Evolutionary conservation across 1,284 basidiomycete genomes (phyloP).

Genomic region (Megacollybia platyphylla): DNA sequence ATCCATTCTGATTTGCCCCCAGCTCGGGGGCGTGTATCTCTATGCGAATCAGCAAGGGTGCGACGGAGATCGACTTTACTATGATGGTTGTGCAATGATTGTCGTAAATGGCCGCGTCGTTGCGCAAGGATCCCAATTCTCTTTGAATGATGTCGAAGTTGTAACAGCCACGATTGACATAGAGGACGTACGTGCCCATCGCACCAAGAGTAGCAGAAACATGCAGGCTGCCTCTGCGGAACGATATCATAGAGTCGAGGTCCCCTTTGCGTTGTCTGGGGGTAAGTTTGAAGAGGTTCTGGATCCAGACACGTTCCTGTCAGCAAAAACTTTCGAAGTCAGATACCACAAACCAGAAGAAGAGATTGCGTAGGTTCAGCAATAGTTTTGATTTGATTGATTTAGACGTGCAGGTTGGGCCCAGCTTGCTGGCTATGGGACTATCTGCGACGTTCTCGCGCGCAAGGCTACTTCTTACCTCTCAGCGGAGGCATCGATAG

Average conservation of each 20-base stretch:
- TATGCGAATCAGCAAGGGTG: constrained; percentile 99
- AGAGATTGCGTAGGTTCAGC: constrained; percentile 80
- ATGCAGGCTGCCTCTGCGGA: constrained; percentile 79
- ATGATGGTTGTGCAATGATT: constrained; percentile 95
- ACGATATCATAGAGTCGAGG: constrained; percentile 67
- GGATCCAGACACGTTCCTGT: constrained; percentile 38
- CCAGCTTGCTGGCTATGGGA: constrained; percentile 99
- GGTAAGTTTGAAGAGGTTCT: constrained; percentile 55
- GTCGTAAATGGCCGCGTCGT: constrained; percentile 88
- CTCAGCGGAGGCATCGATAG: constrained; percentile 97
- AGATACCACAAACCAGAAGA: constrained; percentile 86
- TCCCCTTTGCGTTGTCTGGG: constrained; percentile 64
- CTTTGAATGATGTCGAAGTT: constrained; percentile 90
- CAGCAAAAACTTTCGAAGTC: constrained; percentile 38
- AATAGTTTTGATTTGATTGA: constrained; percentile 1
- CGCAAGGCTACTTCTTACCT: constrained; percentile 93
- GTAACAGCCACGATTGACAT: constrained; percentile 92
- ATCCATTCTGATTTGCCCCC: constrained; percentile 3
- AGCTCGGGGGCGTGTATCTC: constrained; percentile 94
- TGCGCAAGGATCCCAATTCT: constrained; percentile 95
- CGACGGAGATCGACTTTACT: constrained; percentile 95
- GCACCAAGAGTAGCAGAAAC: constrained; percentile 70
- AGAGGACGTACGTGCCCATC: constrained; percentile 85
- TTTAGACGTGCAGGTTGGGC: constrained; percentile 53
- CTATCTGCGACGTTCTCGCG: constrained; percentile 87